These are phyloP conservation scores for Cercospora brassicicola DNA, from an alignment of 2,329 filamentous ascomycete genomes.

Conservation along the genomic window DNA sequence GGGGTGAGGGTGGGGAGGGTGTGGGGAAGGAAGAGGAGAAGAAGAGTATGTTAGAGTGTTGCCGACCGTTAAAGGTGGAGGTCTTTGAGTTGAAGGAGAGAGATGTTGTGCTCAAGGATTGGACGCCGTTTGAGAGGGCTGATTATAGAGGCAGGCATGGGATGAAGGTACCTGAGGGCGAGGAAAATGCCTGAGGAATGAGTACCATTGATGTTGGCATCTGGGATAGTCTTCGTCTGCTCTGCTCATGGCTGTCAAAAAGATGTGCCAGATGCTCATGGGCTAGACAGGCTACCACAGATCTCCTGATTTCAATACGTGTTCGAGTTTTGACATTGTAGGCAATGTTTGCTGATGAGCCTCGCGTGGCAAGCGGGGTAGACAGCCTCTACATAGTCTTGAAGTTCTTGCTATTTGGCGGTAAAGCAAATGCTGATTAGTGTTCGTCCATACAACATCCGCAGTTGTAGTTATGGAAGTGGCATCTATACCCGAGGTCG, in stretches of 20 bases:
- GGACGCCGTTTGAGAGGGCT: slow-evolving; percentile 62
- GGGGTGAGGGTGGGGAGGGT: slow-evolving; percentile 60
- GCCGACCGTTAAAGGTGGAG: slow-evolving; percentile 71
- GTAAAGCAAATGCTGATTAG: not conserved
- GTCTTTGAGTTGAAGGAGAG: slow-evolving; percentile 59
- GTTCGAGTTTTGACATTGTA: not conserved
- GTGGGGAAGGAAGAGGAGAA: slow-evolving; percentile 58
- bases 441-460: not conserved
- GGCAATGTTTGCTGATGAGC: not conserved
- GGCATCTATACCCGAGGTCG: not conserved
- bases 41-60: slow-evolving; percentile 68
- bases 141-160: slow-evolving; percentile 68
- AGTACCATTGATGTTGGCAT: not conserved
- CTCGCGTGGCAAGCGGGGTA: not conserved
- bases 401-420: not conserved
- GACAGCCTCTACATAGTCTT: not conserved
- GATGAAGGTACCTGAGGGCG: slow-evolving; percentile 53
- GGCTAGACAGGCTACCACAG: not conserved
- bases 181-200: slow-evolving; percentile 20
- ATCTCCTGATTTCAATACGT: not conserved
- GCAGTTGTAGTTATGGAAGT: not conserved
- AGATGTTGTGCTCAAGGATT: slow-evolving; percentile 55
- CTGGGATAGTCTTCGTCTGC: not conserved
- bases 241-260: not conserved
- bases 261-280: not conserved